These are phyloP conservation scores for Aspergillus fructus DNA, from an alignment of 2,329 filamentous ascomycete genomes.

Conservation along the genomic window DNA sequence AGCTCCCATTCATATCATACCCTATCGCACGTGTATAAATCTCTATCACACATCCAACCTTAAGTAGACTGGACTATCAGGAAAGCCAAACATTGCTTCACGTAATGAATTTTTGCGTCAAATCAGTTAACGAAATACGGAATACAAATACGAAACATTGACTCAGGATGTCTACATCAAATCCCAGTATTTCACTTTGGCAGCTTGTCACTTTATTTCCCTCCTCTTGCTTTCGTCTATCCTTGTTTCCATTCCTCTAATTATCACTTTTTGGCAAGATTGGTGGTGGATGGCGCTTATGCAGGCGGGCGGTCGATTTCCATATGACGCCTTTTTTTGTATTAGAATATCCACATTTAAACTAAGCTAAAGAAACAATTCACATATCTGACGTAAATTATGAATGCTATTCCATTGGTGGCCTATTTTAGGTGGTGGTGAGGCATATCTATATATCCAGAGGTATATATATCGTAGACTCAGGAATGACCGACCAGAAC, in stretches of 20 bases:
- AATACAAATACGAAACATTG: constrained; percentile 3
- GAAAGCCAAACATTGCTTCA: neutral
- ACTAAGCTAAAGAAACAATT: neutral
- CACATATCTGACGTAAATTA: neutral
- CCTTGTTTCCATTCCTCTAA: constrained; percentile 3
- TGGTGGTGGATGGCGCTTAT: constrained; percentile 26
- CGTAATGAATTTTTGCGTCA: neutral
- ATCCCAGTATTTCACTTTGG: neutral
- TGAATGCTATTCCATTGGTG: neutral
- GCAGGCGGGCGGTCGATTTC: constrained; percentile 20
- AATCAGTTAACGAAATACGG: neutral
- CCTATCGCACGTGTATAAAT: constrained; percentile 10
- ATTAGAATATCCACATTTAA: constrained; percentile 23
- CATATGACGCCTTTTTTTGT: constrained; percentile 18
- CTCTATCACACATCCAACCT: neutral
- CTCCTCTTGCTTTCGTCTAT: neutral
- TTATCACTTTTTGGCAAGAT: constrained; percentile 7
- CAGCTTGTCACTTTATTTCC: neutral
- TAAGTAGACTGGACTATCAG: neutral
- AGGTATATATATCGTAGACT: no score
- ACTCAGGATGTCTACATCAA: constrained; percentile 5
- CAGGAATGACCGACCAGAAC: no score
- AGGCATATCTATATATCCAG: no score
- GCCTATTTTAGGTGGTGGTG: neutral
- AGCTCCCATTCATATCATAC: neutral